phyloP scores from a whole-genome alignment of 2,329 filamentous ascomycete genomes.

The Apiospora malaysiana region DNA sequence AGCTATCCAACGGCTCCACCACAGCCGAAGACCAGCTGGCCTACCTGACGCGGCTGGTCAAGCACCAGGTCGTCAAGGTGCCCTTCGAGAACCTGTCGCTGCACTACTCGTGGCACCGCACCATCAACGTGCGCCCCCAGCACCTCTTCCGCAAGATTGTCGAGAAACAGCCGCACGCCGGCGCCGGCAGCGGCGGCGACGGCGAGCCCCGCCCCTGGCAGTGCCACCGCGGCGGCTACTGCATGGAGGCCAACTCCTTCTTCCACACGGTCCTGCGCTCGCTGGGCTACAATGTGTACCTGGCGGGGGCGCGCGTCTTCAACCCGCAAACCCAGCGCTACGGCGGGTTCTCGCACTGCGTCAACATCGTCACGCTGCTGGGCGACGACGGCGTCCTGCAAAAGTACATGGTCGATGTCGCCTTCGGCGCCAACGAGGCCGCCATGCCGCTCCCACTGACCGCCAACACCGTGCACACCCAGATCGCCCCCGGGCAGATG shows the following conservation, averaged over 20 bases:
- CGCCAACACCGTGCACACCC: conserved; percentile 22
- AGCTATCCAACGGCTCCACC: neutral
- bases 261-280: conserved; percentile 49
- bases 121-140: conserved; percentile 43
- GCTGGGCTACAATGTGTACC: conserved; percentile 43
- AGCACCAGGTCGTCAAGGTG: conserved; percentile 48
- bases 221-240: conserved; percentile 50
- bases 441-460: conserved; percentile 27
- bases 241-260: conserved; percentile 51
- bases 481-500: conserved; percentile 39
- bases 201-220: conserved; percentile 5
- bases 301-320: conserved; percentile 36
- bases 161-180: neutral
- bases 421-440: conserved; percentile 34
- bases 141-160: conserved; percentile 48
- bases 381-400: neutral
- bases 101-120: conserved; percentile 46
- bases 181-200: neutral
- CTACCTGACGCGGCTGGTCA: conserved; percentile 28
- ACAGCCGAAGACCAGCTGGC: conserved; percentile 18
- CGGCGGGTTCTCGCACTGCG: conserved; percentile 37
- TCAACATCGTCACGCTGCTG: conserved; percentile 33
- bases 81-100: conserved; percentile 54
- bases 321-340: conserved; percentile 23
- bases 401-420: conserved; percentile 34